Percentiles rank a stretch among this genome's conserved stretches.
These are phyloP conservation scores for Puccinia horiana DNA, from an alignment of 1,284 basidiomycete genomes.

Conservation along the genomic window DNA sequence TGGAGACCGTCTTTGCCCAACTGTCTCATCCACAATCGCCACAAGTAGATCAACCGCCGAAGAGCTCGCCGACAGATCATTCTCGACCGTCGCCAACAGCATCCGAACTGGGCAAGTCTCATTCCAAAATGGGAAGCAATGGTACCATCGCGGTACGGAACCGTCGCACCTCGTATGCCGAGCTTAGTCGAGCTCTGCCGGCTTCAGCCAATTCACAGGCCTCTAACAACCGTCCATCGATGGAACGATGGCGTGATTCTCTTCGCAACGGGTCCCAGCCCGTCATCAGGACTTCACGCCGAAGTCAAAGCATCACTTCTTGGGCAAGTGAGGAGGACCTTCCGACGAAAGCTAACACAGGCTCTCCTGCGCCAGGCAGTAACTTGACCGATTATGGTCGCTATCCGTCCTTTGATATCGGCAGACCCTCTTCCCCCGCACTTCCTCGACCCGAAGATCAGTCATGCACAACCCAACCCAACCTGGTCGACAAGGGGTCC, in stretches of 20 bases:
- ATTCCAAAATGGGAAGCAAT: background rate
- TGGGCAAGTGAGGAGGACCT: constrained; percentile 10
- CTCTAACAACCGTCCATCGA: constrained; percentile 22
- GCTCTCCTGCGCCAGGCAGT: background rate
- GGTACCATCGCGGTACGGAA: background rate
- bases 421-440: background rate
- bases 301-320: constrained; percentile 38
- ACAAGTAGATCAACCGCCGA: background rate
- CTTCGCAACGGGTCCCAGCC: constrained; percentile 28
- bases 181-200: background rate
- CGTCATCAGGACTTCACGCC: background rate
- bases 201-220: background rate
- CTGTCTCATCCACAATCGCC: background rate
- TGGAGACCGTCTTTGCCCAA: constrained; percentile 73
- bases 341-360: background rate
- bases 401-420: background rate
- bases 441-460: background rate
- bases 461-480: background rate
- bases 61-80: background rate
- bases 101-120: background rate
- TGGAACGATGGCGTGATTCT: constrained; percentile 39
- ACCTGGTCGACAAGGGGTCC: background rate
- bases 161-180: constrained; percentile 25
- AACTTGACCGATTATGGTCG: background rate
- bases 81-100: background rate